Evolutionary conservation across 495 filamentous ascomycete genomes (phyloP), one percentile per base, ranked within the genome.

Genomic region (Cetradonia linearis): DNA sequence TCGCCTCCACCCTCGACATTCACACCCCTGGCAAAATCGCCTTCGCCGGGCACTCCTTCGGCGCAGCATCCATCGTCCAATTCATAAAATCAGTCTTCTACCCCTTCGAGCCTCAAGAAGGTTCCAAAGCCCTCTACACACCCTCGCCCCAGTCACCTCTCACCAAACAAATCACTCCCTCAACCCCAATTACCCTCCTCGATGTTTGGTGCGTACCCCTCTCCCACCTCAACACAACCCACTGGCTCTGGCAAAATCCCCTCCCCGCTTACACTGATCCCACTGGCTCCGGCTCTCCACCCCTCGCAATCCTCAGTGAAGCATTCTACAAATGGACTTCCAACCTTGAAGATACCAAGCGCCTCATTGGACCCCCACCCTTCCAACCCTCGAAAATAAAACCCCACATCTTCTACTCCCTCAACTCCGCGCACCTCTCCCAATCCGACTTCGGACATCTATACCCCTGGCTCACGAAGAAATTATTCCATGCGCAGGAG

Each of bases 371-470:
- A 4, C 50, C 50, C 20, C 50, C 50, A 31, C 18, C 9, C 18
- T 37, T 18, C 40, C 50, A 36, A 13, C 33, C 16, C 0, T 54
- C 31, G 4, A 25, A 49, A 25, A 30, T 60, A 7, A 66, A 70
- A 59, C 82, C 83, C 1, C 65, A 78, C 50, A 74, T 89, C 56
- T 91, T 83, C 70, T 91, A 85, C 66, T 79, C 82, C 2, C 63
- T 70, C 11, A 66, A 70, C 11, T 83, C 80, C 5, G 86, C 86
- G 0, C 88, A 92, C 68, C 74, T 91, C 27, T 82, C 73, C 38
- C 88, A 91, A 71, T 83, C 79, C 18, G 88, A 91, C 65, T 91
- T 90, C 68, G 87, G 83, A n/a, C 67, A 89, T 13, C 70, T 92
- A 23, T 91, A 90, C 67, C 86, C 88, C 0, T 81, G 79, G 72